Evolutionary conservation across 129 eudicot genomes (phyloP), one percentile per base, ranked within the genome.

Genomic region (Glebionis coronaria): DNA sequence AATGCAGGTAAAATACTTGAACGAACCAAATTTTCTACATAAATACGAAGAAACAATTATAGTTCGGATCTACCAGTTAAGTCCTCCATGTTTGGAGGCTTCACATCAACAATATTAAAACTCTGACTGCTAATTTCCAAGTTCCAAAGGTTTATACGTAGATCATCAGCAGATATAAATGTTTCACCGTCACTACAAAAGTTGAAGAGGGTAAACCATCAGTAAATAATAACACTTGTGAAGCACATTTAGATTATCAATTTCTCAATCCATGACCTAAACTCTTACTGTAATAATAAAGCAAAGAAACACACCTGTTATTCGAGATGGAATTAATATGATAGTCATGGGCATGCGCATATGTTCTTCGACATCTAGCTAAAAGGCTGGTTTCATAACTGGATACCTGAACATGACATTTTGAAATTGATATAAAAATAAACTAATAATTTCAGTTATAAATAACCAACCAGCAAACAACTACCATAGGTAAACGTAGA

Each of bases 51-150:
- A 61, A 52, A 53, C 3, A 20, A 45, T 23, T 61, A 18, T 61
- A 55, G 21, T 28, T 46, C 64, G 47, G 16, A 65, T 55, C 40
- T 74, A 92, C 98, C 98, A 77, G 96, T 92, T 61, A 92, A 84
- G 80, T 92, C 98, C 78, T 92, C 98, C 98, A 92, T 92, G 79
- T 92, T 92, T 54, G 92, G 53, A 44, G 98, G 98, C 83, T 92
- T 92, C 79, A 85, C 84, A 69, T 92, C 98, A 71, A 92, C 95
- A 45, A 88, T 88, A 69, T 88, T 92, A 81, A 92, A 92, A 84
- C 98, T 83, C 73, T 92, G 98, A 59, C 80, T 85, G 83, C 84
- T 92, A 71, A 85, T 88, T 79, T 85, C 98, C 84, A 88, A 76
- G 85, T 92, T 92, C 98, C 98, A 92, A 65, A 92, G 96, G 72